phyloP scores from a whole-genome alignment of 73 alveolate species.

The Effrenium voratum region DNA sequence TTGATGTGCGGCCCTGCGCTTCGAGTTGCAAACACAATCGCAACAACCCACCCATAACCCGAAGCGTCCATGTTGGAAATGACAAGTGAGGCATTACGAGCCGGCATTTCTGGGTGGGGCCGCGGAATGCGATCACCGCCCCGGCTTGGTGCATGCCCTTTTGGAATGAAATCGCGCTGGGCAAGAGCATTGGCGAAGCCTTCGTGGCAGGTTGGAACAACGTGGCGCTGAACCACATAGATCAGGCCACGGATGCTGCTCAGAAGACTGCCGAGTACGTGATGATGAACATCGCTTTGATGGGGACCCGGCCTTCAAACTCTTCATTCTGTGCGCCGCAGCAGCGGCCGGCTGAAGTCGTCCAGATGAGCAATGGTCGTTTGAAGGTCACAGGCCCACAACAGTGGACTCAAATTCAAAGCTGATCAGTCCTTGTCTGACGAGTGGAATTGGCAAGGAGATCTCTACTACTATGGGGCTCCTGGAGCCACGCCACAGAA shows the following conservation, averaged over 20 bases:
- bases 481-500: constrained; percentile 16
- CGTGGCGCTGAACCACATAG: constrained; percentile 21
- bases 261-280: constrained; percentile 20
- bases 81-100: too few species aligned
- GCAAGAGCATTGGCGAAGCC: constrained; percentile 46
- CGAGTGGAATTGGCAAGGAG: constrained; percentile 36
- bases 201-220: constrained; percentile 47
- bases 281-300: constrained; percentile 52
- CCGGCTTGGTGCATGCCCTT: constrained; percentile 4
- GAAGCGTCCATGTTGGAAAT: too few species aligned
- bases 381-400: not conserved
- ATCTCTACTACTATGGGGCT: constrained; percentile 43
- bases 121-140: constrained; percentile 34
- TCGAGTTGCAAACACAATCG: too few species aligned
- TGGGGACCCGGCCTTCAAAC: constrained; percentile 51
- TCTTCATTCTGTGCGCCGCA: constrained; percentile 1
- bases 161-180: constrained; percentile 27
- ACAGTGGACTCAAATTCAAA: constrained; percentile 37
- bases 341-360: not conserved
- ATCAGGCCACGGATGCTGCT: not conserved
- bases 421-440: constrained; percentile 19
- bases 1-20: constrained; percentile 34
- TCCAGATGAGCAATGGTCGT: not conserved
- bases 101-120: constrained; percentile 36
- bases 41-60: too few species aligned